Evolutionary conservation across 1,284 basidiomycete genomes (phyloP).

Genomic region (Leccinum griseonigrum): DNA sequence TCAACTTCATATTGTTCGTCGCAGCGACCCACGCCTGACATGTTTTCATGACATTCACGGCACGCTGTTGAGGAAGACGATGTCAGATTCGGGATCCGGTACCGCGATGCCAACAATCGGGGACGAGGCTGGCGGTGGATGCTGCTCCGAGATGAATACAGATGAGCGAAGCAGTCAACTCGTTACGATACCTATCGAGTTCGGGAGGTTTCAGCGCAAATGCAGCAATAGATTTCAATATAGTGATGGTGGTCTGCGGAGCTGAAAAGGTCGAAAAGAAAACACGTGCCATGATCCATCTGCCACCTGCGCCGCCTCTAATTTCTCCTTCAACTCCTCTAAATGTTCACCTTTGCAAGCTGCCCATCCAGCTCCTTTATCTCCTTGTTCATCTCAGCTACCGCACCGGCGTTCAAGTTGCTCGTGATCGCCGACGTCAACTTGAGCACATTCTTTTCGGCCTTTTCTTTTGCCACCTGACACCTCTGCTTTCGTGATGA

Average conservation of each 20-base stretch:
- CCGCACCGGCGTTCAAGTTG: too few species aligned
- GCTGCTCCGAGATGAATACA: constrained; percentile 66
- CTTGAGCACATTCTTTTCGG: too few species aligned
- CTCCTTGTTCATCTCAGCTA: too few species aligned
- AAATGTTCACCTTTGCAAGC: too few species aligned
- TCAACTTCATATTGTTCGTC: constrained; percentile 57
- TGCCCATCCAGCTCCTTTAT: too few species aligned
- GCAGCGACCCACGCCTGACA: constrained; percentile 80
- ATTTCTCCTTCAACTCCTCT: too few species aligned
- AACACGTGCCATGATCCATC: too few species aligned
- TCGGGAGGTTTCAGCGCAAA: constrained; percentile 67
- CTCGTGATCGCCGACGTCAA: too few species aligned
- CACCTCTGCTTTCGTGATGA: too few species aligned
- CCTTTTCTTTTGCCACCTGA: too few species aligned
- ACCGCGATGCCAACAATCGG: constrained; percentile 75
- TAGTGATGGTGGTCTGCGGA: constrained; percentile 62
- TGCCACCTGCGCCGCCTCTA: too few species aligned
- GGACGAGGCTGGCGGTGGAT: constrained; percentile 64
- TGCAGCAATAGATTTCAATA: constrained; percentile 61
- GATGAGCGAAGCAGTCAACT: constrained; percentile 78
- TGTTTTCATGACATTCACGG: constrained; percentile 87
- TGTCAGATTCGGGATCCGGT: constrained; percentile 75
- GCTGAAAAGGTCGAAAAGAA: constrained; percentile 40
- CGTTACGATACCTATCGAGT: constrained; percentile 85
- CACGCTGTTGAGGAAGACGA: constrained; percentile 83